Conservation (phyloP, 306 rosid species). For the Echinosophora koreensis region DNA sequence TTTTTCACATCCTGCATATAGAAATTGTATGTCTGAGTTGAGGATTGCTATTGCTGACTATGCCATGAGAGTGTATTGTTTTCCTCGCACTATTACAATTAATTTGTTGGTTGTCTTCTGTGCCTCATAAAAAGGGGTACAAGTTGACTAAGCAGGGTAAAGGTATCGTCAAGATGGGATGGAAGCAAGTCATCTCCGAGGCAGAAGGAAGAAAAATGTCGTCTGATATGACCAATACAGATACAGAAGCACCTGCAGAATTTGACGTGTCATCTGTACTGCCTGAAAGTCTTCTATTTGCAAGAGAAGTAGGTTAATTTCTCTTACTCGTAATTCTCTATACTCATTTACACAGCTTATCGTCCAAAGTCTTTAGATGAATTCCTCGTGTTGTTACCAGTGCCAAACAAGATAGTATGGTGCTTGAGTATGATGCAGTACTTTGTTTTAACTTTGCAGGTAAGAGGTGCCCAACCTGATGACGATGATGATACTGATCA, state of each 20-base stretch:
- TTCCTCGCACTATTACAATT: slow-evolving; percentile 1
- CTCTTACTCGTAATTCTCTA: background rate
- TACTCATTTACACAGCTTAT: background rate
- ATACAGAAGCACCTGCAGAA: slow-evolving; percentile 46
- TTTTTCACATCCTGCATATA: background rate
- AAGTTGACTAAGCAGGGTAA: slow-evolving; percentile 73
- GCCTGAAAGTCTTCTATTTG: slow-evolving; percentile 52
- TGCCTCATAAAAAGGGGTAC: slow-evolving; percentile 62
- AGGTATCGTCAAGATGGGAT: slow-evolving; percentile 55
- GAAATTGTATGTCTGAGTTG: background rate
- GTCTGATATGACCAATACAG: slow-evolving; percentile 60
- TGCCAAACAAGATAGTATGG: background rate
- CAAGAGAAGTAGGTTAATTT: slow-evolving; percentile 60
- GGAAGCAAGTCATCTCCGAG: slow-evolving; percentile 62
- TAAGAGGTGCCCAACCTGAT: slow-evolving; percentile 42
- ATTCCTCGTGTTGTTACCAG: background rate
- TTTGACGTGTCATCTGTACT: slow-evolving; percentile 31
- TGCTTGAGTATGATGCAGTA: background rate
- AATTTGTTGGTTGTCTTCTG: slow-evolving; percentile 34
- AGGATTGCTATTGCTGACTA: background rate
- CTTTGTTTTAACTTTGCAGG: slow-evolving; percentile 49
- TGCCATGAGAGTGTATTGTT: background rate
- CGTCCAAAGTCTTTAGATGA: background rate
- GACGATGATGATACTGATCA: slow-evolving; percentile 53
- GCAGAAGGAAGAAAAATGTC: slow-evolving; percentile 58